Evolutionary conservation across 306 rosid genomes (phyloP).

Genomic region (Citrullus amarus): DNA sequence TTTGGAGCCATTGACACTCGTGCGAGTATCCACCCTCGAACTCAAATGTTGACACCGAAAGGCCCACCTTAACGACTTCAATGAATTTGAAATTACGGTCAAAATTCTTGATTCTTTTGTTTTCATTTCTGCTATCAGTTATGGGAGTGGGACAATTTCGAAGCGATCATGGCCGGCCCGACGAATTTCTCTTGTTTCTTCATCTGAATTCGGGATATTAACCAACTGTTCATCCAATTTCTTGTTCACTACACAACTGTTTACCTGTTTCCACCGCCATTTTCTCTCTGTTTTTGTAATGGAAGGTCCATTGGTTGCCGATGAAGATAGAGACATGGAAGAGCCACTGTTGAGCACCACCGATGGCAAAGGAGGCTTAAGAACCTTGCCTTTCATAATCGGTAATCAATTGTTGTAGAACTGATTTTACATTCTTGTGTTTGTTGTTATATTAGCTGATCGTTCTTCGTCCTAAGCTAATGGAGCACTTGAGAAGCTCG

Average conservation of each 20-base stretch:
- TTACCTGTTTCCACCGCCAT: background rate
- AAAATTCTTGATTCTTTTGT: no score
- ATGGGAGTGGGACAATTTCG: background rate
- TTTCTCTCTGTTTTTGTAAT: background rate
- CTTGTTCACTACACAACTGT: background rate
- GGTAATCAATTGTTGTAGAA: background rate
- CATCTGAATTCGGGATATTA: background rate
- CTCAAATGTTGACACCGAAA: background rate
- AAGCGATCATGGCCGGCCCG: background rate
- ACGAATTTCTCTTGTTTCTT: background rate
- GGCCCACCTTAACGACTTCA: background rate
- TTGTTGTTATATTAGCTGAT: background rate
- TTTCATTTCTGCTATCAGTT: background rate
- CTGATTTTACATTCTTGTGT: background rate
- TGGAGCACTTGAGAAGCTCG: constrained; percentile 14
- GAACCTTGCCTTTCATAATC: constrained; percentile 4
- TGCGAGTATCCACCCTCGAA: background rate
- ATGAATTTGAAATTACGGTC: background rate
- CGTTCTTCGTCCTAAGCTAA: background rate
- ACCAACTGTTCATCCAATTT: background rate
- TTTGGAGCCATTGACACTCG: background rate
- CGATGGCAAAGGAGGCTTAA: background rate
- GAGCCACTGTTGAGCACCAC: background rate
- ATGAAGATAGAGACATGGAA: background rate
- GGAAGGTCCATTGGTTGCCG: background rate